Conservation (phyloP, 2,329 filamentous ascomycete genomes). For the Trichophyton verrucosum region DNA sequence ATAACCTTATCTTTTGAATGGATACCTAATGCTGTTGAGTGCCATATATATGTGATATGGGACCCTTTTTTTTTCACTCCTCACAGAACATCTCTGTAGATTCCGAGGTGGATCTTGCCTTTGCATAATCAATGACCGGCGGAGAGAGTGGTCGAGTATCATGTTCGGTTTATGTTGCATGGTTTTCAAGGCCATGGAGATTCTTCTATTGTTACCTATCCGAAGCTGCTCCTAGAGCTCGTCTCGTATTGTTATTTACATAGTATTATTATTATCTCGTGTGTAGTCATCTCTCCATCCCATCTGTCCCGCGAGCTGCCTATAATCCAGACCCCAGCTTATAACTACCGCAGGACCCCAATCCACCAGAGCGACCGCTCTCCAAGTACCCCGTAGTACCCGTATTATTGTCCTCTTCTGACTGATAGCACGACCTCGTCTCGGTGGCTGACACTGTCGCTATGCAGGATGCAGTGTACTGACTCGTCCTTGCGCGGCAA, state of each 20-base stretch:
- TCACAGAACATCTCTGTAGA: neutral
- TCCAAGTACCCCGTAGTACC: neutral
- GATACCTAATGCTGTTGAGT: neutral
- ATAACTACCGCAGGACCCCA: neutral
- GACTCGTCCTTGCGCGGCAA: neutral
- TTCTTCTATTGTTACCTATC: neutral
- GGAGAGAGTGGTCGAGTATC: neutral
- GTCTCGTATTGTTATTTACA: neutral
- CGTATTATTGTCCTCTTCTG: no score
- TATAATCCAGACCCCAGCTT: neutral
- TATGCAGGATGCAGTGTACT: no score
- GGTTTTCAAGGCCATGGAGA: neutral
- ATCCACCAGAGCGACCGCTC: neutral
- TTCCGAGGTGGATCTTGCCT: neutral
- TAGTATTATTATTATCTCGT: neutral
- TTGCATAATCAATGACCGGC: neutral
- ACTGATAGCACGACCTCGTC: no score
- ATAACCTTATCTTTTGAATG: neutral
- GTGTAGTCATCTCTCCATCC: neutral
- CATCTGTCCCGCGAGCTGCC: neutral
- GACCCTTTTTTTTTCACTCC: neutral
- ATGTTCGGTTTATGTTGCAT: neutral
- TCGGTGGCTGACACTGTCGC: no score
- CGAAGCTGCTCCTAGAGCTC: neutral
- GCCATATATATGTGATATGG: neutral